A percentile compares a stretch with the other conserved stretches of the same genome.
Conservation (phyloP, 2,329 filamentous ascomycete species). For the Fusarium algeriense region DNA sequence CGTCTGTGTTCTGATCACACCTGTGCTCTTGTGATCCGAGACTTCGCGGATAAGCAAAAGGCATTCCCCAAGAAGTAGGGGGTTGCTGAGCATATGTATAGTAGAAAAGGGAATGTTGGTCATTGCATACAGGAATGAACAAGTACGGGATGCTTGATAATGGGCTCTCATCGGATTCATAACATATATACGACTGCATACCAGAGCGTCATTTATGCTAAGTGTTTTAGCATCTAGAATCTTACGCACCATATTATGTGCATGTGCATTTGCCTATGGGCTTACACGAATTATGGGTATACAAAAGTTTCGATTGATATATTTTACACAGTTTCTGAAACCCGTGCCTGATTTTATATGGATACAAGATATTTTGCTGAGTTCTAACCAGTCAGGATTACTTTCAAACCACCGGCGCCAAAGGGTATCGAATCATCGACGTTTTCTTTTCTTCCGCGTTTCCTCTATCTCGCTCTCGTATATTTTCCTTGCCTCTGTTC, state of each 20-base stretch:
- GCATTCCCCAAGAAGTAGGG: slow-evolving; percentile 60
- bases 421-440: slow-evolving; percentile 39
- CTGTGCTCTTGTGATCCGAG: slow-evolving; percentile 85
- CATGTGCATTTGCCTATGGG: not conserved
- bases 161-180: not conserved
- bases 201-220: not conserved
- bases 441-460: not conserved
- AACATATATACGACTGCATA: slow-evolving; percentile 1
- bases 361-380: not conserved
- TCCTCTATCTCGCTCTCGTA: slow-evolving; percentile 62
- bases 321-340: slow-evolving; percentile 13
- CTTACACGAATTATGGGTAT: slow-evolving; percentile 13
- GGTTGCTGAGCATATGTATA: slow-evolving; percentile 3
- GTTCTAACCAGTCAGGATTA: slow-evolving; percentile 7
- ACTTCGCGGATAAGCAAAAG: slow-evolving; percentile 76
- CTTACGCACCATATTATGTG: not conserved
- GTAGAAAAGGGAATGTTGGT: not conserved
- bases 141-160: not conserved
- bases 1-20: slow-evolving; percentile 87
- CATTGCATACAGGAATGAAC: not conserved
- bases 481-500: slow-evolving; percentile 78
- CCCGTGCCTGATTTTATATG: not conserved
- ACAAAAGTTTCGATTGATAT: slow-evolving; percentile 18
- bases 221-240: not conserved
- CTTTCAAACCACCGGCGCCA: slow-evolving; percentile 43